Evolutionary conservation across 768 basidiomycete species (phyloP), one percentile per base, ranked within the genome.

Genomic region (Flagelloscypha sp.): DNA sequence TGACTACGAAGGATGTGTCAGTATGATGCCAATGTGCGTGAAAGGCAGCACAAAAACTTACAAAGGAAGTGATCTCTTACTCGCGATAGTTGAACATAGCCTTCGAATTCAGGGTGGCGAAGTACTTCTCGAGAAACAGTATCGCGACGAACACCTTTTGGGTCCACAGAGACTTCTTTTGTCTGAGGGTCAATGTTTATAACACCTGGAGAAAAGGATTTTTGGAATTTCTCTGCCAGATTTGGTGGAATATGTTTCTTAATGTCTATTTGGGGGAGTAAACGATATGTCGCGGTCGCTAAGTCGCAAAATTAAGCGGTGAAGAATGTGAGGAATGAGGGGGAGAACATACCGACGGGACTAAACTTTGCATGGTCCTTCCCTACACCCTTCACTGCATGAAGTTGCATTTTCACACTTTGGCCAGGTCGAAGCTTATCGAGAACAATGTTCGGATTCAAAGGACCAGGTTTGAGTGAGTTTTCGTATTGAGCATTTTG

Each of bases 321-420:
- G 13, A 9, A 15, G 23, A 34, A n/a, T n/a, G n/a, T n/a, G 12
- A 37, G 20, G 19, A 7, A 25, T 12, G 3, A 7, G 27, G 12
- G 27, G 6, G 29, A 29, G 4, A 5, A 61, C 74, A 38, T 47
- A 86, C 92, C 89, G 34, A 98, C 95, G 20, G 95, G 92, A 39
- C 77, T 87, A 56, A 87, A 99, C 55, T 99, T 99, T 30, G 95
- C 92, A 49, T 99, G 94, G 42, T 93, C 89, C 49, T 86, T 86
- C 11, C 92, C 92, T 11, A 87, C 76, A 10, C 89, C 86, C 50
- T 98, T 98, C 42, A 92, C 65, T 15, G 90, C 93, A 50, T 98
- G 92, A 37, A 93, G 49, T 49, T 90, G 84, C 62, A 87, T 74
- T 27, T 86, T 72, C 25, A 99, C 64, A 33, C 72, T 68, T 58